Percentiles rank a stretch among this genome's conserved stretches.
Conservation (phyloP, 495 filamentous ascomycete genomes). For the Cladorrhinum samala region DNA sequence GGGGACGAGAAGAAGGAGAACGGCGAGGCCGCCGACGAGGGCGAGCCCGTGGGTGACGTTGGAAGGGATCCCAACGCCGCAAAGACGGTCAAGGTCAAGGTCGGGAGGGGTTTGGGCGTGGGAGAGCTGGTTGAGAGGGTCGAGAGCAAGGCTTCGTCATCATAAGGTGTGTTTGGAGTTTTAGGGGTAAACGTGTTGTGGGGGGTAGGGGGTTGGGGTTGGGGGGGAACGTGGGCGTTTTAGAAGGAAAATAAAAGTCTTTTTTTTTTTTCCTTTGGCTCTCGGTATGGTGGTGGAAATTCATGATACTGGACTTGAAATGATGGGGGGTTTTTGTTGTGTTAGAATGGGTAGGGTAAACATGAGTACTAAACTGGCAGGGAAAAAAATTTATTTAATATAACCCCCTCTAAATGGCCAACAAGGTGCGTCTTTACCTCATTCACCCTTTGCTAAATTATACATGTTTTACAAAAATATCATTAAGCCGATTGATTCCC, state of each 20-base stretch:
- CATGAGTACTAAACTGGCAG: too few relatives aligned
- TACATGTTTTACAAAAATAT: too few relatives aligned
- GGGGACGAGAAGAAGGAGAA: constrained; percentile 22
- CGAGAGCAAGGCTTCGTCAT: constrained; percentile 42
- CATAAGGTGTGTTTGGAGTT: background rate
- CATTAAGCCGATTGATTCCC: too few relatives aligned
- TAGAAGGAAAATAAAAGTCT: background rate
- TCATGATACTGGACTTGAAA: too few relatives aligned
- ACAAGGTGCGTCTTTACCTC: too few relatives aligned
- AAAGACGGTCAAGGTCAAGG: constrained; percentile 57
- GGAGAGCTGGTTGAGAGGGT: constrained; percentile 80
- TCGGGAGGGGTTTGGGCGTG: constrained; percentile 74
- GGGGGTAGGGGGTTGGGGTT: background rate
- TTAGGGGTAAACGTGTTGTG: background rate
- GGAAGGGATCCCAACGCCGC: constrained; percentile 36
- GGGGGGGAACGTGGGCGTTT: too few relatives aligned
- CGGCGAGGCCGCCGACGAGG: constrained; percentile 34
- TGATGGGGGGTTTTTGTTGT: too few relatives aligned
- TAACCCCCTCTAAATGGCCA: too few relatives aligned
- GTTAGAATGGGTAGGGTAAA: too few relatives aligned
- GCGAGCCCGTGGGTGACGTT: constrained; percentile 40
- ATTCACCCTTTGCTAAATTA: too few relatives aligned
- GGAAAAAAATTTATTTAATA: too few relatives aligned
- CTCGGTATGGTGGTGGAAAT: too few relatives aligned
- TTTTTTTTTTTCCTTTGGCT: background rate